Conservation (phyloP, 305 asterid species). For the Plantago coronopus region DNA sequence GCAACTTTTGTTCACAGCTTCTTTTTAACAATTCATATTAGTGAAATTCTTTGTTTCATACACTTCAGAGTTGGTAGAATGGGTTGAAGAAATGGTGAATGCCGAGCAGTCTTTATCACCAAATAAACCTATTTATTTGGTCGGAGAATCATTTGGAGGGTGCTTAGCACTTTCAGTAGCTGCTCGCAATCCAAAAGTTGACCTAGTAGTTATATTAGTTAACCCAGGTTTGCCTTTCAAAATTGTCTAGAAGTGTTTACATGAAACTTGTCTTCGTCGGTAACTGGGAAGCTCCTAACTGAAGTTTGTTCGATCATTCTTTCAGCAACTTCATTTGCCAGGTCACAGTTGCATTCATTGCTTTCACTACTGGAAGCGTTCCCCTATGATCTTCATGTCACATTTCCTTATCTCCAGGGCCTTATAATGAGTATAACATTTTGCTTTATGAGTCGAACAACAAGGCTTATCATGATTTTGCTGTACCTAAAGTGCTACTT, state of each 20-base stretch:
- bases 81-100: constrained; percentile 65
- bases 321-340: constrained; percentile 86
- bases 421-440: constrained; percentile 55
- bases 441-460: too few species aligned
- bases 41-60: constrained; percentile 1
- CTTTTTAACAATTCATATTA: too few species aligned
- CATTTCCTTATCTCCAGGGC: constrained; percentile 68
- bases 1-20: too few species aligned
- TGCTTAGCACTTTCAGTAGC: constrained; percentile 88
- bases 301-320: constrained; percentile 16
- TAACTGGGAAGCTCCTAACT: too few species aligned
- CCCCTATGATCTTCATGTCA: constrained; percentile 60
- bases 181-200: constrained; percentile 69
- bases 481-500: not conserved
- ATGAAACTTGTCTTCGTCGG: not conserved
- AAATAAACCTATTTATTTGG: constrained; percentile 68
- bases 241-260: not conserved
- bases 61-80: constrained; percentile 35
- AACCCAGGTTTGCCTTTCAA: constrained; percentile 63
- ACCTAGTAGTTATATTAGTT: constrained; percentile 67
- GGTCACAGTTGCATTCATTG: constrained; percentile 76
- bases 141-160: constrained; percentile 93
- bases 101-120: constrained; percentile 56
- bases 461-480: not conserved
- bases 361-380: constrained; percentile 62